Percentiles rank a stretch among this genome's conserved stretches.
Evolutionary conservation across 257 asterid genomes (phyloP).

Genomic region (Gentiana macrophylla): DNA sequence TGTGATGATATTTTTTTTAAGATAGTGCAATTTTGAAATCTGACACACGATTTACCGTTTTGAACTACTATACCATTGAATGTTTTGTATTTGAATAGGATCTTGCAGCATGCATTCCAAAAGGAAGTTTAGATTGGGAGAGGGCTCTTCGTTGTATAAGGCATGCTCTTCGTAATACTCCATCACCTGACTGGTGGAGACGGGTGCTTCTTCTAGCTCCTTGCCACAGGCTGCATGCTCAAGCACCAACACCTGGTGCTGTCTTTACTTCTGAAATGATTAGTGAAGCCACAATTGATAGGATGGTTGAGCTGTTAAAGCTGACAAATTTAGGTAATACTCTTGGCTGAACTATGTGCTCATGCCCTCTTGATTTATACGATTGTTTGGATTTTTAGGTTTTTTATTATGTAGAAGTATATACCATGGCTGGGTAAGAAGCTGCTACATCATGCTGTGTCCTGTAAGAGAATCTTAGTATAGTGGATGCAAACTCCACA

Average conservation of each 20-base stretch:
- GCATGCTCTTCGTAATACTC: conserved; percentile 94
- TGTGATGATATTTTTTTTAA: no score
- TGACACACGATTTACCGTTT: no score
- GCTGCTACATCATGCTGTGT: no score
- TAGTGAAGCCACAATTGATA: conserved; percentile 87
- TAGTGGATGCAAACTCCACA: no score
- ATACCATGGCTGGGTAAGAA: no score
- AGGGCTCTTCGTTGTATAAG: conserved; percentile 91
- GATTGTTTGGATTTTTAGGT: no score
- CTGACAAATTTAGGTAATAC: conserved; percentile 79
- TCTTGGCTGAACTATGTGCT: background rate
- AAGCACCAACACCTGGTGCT: conserved; percentile 80
- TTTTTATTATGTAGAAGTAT: no score
- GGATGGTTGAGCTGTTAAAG: conserved; percentile 80
- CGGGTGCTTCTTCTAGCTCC: conserved; percentile 97
- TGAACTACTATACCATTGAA: background rate
- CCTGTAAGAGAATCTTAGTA: no score
- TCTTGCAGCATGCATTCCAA: conserved; percentile 86
- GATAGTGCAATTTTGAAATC: no score
- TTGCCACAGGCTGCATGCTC: conserved; percentile 68
- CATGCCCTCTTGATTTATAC: background rate
- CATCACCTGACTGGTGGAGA: conserved; percentile 99
- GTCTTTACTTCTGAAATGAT: conserved; percentile 98
- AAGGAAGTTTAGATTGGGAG: conserved; percentile 98
- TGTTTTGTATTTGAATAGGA: conserved; percentile 38